phyloP scores from a whole-genome alignment of 2,329 filamentous ascomycete species.

The Ambrosiella beaveri region DNA sequence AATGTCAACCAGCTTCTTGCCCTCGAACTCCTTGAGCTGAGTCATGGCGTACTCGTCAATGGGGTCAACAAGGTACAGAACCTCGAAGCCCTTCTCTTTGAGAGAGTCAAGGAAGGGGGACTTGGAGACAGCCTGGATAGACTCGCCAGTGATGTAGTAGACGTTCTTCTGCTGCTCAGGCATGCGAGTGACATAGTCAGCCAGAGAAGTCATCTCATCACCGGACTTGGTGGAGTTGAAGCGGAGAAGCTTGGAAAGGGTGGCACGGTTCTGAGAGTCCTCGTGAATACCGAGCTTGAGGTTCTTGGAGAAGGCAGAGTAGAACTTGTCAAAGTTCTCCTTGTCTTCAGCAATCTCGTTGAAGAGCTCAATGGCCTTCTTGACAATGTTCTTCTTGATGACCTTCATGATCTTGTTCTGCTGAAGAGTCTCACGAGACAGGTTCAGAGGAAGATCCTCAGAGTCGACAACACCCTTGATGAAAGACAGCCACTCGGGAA shows the following conservation, averaged over 20 bases:
- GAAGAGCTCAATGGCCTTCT: slow-evolving; percentile 99
- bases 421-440: slow-evolving; percentile 99
- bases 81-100: slow-evolving; percentile 98
- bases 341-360: slow-evolving; percentile 97
- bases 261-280: slow-evolving; percentile 88
- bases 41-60: slow-evolving; percentile 99
- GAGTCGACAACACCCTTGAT: slow-evolving; percentile 99
- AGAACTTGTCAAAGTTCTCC: slow-evolving; percentile 99
- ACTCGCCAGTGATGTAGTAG: slow-evolving; percentile 99
- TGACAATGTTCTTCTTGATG: slow-evolving; percentile 99
- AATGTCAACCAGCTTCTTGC: slow-evolving; percentile 99
- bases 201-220: slow-evolving; percentile 83
- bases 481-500: slow-evolving; percentile 98
- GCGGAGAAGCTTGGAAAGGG: slow-evolving; percentile 93
- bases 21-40: slow-evolving; percentile 98
- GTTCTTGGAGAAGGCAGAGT: slow-evolving; percentile 99
- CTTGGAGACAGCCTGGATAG: slow-evolving; percentile 92
- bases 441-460: slow-evolving; percentile 96
- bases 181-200: slow-evolving; percentile 98
- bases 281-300: slow-evolving; percentile 99
- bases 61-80: slow-evolving; percentile 97
- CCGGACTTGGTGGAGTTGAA: slow-evolving; percentile 99
- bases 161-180: slow-evolving; percentile 99
- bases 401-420: slow-evolving; percentile 99
- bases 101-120: slow-evolving; percentile 98